Conservation (phyloP, 1,139 yeast genomes). For the Zygosaccharomyces sapae region DNA sequence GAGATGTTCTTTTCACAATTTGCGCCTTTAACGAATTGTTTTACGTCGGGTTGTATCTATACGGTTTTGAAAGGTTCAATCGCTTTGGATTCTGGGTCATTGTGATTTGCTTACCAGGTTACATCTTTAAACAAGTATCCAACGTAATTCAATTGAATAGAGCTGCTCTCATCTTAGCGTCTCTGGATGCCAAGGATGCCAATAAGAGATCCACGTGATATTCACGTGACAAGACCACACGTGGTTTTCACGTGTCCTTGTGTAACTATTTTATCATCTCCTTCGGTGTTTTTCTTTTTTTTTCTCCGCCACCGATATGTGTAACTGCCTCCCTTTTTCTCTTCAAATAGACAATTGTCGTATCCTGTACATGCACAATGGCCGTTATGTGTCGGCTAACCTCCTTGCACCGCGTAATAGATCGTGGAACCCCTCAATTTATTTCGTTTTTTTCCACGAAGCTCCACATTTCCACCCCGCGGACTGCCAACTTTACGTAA, state of each 20-base stretch:
- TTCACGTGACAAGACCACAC: background rate
- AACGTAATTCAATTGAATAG: constrained; percentile 82
- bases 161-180: constrained; percentile 80
- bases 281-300: background rate
- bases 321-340: too few relatives aligned
- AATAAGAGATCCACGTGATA: constrained; percentile 15
- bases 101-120: constrained; percentile 71
- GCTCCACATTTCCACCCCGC: too few relatives aligned
- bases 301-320: background rate
- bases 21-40: constrained; percentile 92
- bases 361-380: too few relatives aligned
- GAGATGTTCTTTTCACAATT: constrained; percentile 75
- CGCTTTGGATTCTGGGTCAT: constrained; percentile 53
- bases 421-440: too few relatives aligned
- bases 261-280: background rate
- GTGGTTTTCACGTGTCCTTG: background rate
- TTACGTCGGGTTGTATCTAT: constrained; percentile 82
- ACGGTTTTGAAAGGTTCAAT: constrained; percentile 46
- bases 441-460: too few relatives aligned
- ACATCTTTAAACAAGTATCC: constrained; percentile 86
- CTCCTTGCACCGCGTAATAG: too few relatives aligned
- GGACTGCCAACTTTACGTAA: too few relatives aligned
- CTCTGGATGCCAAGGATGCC: constrained; percentile 64
- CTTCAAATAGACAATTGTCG: too few relatives aligned
- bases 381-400: too few relatives aligned